A percentile compares a stretch with the other conserved stretches of the same genome.
Conservation (phyloP, 257 asterid species). For the Apocynum venetum region DNA sequence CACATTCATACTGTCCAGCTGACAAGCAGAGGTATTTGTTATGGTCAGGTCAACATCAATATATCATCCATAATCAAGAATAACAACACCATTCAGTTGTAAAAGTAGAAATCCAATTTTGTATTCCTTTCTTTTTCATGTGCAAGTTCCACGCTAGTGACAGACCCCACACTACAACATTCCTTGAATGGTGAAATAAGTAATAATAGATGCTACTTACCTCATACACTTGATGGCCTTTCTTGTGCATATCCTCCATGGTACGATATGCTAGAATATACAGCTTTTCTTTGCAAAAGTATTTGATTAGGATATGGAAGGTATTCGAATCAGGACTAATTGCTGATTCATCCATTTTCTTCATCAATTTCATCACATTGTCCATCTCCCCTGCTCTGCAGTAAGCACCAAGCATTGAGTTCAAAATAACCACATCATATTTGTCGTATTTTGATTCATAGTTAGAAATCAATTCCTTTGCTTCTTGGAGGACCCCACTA, state of each 20-base stretch:
- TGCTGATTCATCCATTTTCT: constrained; percentile 83
- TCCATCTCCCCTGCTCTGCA: constrained; percentile 93
- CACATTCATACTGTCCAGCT: not conserved
- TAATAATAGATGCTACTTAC: constrained; percentile 29
- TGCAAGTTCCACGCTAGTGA: not conserved
- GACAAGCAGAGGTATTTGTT: not conserved
- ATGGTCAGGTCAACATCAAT: not conserved
- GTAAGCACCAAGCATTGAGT: constrained; percentile 87
- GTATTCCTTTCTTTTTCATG: not conserved
- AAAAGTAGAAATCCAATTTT: not conserved
- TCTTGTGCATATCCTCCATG: constrained; percentile 85
- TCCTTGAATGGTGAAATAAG: not conserved
- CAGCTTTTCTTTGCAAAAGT: constrained; percentile 80
- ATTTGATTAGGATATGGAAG: constrained; percentile 70
- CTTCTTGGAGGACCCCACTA: constrained; percentile 70
- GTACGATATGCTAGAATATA: constrained; percentile 79
- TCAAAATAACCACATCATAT: constrained; percentile 88
- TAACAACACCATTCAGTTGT: not conserved
- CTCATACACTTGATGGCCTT: constrained; percentile 88
- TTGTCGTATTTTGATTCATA: constrained; percentile 71
- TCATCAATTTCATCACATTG: constrained; percentile 92
- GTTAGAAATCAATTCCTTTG: constrained; percentile 73
- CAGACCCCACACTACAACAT: not conserved
- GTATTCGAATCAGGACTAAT: constrained; percentile 87
- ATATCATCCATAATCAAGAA: not conserved